These are phyloP conservation scores for Vitellaria paradoxa DNA, from an alignment of 179 eudicot species.

Conservation along the genomic window DNA sequence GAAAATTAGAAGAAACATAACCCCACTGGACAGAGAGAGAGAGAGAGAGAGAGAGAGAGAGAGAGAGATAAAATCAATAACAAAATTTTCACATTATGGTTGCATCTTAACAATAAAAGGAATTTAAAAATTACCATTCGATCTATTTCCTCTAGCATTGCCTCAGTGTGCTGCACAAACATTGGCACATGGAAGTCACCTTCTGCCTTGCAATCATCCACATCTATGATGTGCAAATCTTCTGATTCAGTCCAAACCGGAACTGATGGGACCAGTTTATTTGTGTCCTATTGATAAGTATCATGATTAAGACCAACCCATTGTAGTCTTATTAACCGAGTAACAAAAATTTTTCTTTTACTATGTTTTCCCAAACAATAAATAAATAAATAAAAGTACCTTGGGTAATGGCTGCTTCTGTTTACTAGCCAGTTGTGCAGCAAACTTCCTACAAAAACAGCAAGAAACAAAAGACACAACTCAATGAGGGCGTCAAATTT, in stretches of 20 bases:
- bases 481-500: not conserved
- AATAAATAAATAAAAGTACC: slow-evolving; percentile 10
- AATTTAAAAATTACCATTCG: slow-evolving; percentile 49
- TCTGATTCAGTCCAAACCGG: slow-evolving; percentile 26
- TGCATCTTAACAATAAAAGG: not conserved
- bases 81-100: not conserved
- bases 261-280: slow-evolving; percentile 27
- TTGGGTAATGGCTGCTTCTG: slow-evolving; percentile 30
- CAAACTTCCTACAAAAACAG: slow-evolving; percentile 47
- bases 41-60: too few relatives aligned
- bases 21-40: not conserved
- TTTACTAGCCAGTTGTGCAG: slow-evolving; percentile 49
- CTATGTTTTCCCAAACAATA: not conserved
- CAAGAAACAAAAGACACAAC: slow-evolving; percentile 5
- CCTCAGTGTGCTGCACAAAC: slow-evolving; percentile 90
- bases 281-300: slow-evolving; percentile 32
- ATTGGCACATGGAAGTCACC: slow-evolving; percentile 54
- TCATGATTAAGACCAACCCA: not conserved
- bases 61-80: too few relatives aligned
- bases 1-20: slow-evolving; percentile 9
- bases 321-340: not conserved
- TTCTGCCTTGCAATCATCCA: slow-evolving; percentile 34
- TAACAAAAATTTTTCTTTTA: not conserved
- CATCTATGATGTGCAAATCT: slow-evolving; percentile 43
- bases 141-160: slow-evolving; percentile 83